Evolutionary conservation across 768 basidiomycete species (phyloP).

Genomic region (Suillus luteus): DNA sequence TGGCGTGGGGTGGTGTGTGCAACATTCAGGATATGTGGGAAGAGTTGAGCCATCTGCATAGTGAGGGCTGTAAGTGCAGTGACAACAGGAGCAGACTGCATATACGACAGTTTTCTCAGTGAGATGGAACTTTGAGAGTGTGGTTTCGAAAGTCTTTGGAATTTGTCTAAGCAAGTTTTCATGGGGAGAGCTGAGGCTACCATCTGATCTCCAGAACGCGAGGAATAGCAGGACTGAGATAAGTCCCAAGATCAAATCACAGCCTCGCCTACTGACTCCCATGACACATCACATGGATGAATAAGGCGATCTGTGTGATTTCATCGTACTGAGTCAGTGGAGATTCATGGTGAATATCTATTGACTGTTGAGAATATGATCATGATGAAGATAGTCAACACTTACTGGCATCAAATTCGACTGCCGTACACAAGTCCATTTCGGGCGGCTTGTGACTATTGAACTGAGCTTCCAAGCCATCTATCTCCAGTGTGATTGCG

Average conservation of each 20-base stretch:
- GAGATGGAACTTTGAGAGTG: too few species aligned
- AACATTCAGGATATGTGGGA: too few species aligned
- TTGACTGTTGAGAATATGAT: background rate
- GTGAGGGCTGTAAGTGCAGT: too few species aligned
- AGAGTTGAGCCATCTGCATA: too few species aligned
- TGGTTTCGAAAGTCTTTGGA: background rate
- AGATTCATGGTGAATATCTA: background rate
- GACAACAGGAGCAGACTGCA: too few species aligned
- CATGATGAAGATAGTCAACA: background rate
- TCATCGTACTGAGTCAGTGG: background rate
- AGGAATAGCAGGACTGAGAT: conserved; percentile 13
- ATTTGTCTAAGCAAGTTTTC: conserved; percentile 3
- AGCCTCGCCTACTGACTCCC: conserved; percentile 12
- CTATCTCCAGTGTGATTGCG: background rate
- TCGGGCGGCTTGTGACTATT: background rate
- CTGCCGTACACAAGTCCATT: background rate
- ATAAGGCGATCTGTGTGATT: background rate
- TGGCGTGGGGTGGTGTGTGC: too few species aligned
- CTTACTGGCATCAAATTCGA: background rate
- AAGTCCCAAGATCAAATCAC: conserved; percentile 24
- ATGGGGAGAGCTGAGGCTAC: conserved; percentile 7
- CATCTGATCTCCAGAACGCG: background rate
- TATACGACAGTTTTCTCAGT: too few species aligned
- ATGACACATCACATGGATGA: conserved; percentile 12
- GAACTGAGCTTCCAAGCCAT: background rate